Percentiles rank a stretch among this genome's conserved stretches.
These are phyloP conservation scores for Colletotrichum sidae DNA, from an alignment of 2,329 filamentous ascomycete species.

Conservation along the genomic window DNA sequence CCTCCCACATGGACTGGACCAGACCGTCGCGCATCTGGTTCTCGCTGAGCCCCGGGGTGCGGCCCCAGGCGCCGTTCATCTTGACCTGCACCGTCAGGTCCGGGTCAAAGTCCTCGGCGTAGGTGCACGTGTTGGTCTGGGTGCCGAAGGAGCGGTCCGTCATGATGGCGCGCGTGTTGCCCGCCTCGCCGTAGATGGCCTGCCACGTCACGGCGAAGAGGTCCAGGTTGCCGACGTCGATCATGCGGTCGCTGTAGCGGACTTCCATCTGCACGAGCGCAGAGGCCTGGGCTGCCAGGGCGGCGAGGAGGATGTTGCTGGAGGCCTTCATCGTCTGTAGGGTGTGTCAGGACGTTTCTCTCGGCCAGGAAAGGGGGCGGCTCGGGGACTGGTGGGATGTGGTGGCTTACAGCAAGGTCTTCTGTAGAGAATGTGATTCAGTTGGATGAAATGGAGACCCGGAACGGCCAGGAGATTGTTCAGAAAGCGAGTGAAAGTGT, in stretches of 20 bases:
- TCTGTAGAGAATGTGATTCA: too few species aligned
- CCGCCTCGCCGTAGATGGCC: slow-evolving; percentile 33
- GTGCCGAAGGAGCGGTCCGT: slow-evolving; percentile 26
- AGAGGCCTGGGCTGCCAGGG: slow-evolving; percentile 22
- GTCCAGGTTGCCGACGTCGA: slow-evolving; percentile 38
- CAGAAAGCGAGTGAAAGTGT: too few species aligned
- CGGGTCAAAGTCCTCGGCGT: slow-evolving; percentile 13
- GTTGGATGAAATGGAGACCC: too few species aligned
- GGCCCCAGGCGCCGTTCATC: slow-evolving; percentile 38
- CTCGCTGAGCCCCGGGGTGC: slow-evolving; percentile 19
- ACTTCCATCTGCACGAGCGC: slow-evolving; percentile 36
- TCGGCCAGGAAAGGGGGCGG: too few species aligned
- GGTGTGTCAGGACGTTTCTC: too few species aligned
- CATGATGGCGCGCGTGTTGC: slow-evolving; percentile 36
- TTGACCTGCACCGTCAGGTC: slow-evolving; percentile 35
- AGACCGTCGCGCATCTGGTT: slow-evolving; percentile 38
- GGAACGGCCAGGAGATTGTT: too few species aligned
- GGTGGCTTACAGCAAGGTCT: too few species aligned
- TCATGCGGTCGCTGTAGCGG: slow-evolving; percentile 37
- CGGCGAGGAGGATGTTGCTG: slow-evolving; percentile 21
- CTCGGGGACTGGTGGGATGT: too few species aligned
- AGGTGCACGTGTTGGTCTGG: slow-evolving; percentile 33
- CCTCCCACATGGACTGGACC: slow-evolving; percentile 36
- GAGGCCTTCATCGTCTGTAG: slow-evolving; percentile 31
- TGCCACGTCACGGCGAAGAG: slow-evolving; percentile 36